Percentiles rank a stretch among this genome's conserved stretches.
Evolutionary conservation across 768 basidiomycete genomes (phyloP).

Genomic region (Kwoniella europaea): DNA sequence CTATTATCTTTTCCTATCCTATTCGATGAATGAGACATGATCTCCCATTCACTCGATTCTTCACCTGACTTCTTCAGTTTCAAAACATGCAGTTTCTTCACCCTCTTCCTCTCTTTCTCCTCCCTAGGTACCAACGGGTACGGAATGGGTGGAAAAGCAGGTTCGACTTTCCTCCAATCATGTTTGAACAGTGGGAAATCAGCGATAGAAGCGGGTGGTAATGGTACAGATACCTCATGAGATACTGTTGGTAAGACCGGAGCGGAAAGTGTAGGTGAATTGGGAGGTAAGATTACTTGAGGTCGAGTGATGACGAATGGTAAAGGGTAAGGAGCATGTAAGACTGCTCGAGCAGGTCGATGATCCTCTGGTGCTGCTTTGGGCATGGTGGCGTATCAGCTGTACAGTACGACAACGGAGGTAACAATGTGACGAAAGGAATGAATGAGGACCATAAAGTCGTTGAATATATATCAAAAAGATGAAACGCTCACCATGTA

Average conservation of each 20-base stretch:
- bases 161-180: slow-evolving; percentile 5
- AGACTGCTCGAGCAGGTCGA: slow-evolving; percentile 33
- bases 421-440: neutral
- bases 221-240: neutral
- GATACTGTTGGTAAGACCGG: slow-evolving; percentile 12
- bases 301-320: slow-evolving; percentile 33
- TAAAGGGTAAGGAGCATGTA: slow-evolving; percentile 45
- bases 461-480: neutral
- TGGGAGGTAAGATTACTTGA: neutral
- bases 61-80: slow-evolving; percentile 10
- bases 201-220: neutral
- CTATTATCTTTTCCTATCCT: slow-evolving; percentile 1
- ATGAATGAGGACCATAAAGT: neutral
- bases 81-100: slow-evolving; percentile 6
- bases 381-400: slow-evolving; percentile 16
- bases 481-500: slow-evolving; percentile 2
- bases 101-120: slow-evolving; percentile 5
- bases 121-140: neutral
- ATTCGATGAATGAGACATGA: neutral
- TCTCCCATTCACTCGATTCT: slow-evolving; percentile 22
- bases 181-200: slow-evolving; percentile 5
- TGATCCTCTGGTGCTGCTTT: slow-evolving; percentile 23
- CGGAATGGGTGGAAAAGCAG: slow-evolving; percentile 8
- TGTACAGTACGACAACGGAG: neutral
- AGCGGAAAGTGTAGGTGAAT: neutral